Conservation (phyloP, 1,139 yeast species). For the Kodamaea alishanica region DNA sequence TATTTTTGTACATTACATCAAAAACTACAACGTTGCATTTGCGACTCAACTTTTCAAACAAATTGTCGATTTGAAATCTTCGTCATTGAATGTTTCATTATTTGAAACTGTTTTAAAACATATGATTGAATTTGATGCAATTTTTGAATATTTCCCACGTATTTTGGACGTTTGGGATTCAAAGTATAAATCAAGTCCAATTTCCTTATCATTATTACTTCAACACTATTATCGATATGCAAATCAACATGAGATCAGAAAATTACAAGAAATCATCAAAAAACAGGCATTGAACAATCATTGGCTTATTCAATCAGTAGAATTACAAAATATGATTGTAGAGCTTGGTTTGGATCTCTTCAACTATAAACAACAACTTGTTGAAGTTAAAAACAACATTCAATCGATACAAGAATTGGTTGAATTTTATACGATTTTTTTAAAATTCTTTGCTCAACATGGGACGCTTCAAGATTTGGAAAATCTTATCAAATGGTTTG, state of each 20-base stretch:
- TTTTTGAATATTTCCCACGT: constrained; percentile 31
- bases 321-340: constrained; percentile 26
- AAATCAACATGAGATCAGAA: constrained; percentile 23
- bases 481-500: constrained; percentile 6
- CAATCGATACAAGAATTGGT: constrained; percentile 11
- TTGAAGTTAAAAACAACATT: constrained; percentile 13
- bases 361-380: constrained; percentile 25
- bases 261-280: constrained; percentile 21
- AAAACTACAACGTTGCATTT: constrained; percentile 32
- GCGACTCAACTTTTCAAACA: constrained; percentile 25
- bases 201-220: constrained; percentile 26
- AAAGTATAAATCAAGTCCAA: constrained; percentile 24
- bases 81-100: constrained; percentile 21
- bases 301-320: constrained; percentile 22
- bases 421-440: constrained; percentile 19
- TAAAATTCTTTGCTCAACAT: constrained; percentile 15
- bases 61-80: constrained; percentile 16
- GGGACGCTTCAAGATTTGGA: constrained; percentile 8
- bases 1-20: constrained; percentile 27
- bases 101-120: constrained; percentile 28
- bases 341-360: constrained; percentile 22
- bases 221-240: constrained; percentile 33
- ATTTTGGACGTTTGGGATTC: constrained; percentile 28
- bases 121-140: constrained; percentile 27
- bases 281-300: constrained; percentile 21